Evolutionary conservation across 2,329 filamentous ascomycete genomes (phyloP).

Genomic region (Metarhizium album): DNA sequence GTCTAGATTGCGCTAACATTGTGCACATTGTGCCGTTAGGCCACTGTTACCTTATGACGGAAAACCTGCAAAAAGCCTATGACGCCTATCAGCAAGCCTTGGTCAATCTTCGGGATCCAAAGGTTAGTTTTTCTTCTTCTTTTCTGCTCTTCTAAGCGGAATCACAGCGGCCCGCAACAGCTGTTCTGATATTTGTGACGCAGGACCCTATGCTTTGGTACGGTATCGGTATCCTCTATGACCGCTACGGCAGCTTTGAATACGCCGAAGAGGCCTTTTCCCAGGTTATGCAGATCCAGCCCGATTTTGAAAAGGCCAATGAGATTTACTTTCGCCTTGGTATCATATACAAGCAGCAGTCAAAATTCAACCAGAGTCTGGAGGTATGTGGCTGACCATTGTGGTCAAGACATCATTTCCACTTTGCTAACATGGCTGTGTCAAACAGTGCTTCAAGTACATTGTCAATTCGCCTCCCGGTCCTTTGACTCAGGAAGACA

Average conservation of each 20-base stretch:
- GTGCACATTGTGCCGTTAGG: conserved; percentile 46
- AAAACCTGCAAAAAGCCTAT: conserved; percentile 93
- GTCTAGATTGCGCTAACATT: neutral
- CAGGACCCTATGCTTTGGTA: conserved; percentile 98
- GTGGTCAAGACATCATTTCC: neutral
- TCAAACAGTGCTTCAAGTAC: conserved; percentile 89
- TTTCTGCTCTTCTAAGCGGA: too few relatives aligned
- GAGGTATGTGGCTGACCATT: conserved; percentile 52
- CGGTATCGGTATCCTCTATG: conserved; percentile 94
- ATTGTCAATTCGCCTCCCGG: conserved; percentile 89
- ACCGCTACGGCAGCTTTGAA: conserved; percentile 89
- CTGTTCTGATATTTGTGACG: neutral
- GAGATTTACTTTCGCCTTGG: conserved; percentile 97
- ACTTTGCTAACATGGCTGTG: neutral
- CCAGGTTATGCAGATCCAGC: conserved; percentile 97
- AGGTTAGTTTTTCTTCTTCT: conserved; percentile 46
- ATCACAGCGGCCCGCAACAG: neutral
- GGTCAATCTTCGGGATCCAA: conserved; percentile 85
- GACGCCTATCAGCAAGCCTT: conserved; percentile 92
- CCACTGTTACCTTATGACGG: conserved; percentile 99
- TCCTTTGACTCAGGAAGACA: conserved; percentile 91
- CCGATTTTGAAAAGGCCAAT: conserved; percentile 95
- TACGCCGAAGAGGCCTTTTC: conserved; percentile 98
- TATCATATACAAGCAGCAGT: conserved; percentile 99
- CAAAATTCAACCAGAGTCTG: conserved; percentile 83